A percentile compares a stretch with the other conserved stretches of the same genome.
These are phyloP conservation scores for Paxillus rubicundulus DNA, from an alignment of 768 basidiomycete species.

Conservation along the genomic window DNA sequence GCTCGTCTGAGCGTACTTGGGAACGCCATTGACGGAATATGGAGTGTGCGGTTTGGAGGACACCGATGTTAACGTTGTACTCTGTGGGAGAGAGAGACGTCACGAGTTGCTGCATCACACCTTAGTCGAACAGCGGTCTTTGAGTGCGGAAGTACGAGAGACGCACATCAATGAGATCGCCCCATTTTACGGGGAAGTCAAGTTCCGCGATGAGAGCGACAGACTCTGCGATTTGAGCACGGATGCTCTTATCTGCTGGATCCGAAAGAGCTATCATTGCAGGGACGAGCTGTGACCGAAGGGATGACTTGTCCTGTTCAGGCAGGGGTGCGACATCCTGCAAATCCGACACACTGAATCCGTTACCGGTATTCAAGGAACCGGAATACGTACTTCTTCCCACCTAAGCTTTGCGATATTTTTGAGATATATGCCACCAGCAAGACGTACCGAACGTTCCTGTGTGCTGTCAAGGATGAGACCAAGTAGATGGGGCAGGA, in stretches of 20 bases:
- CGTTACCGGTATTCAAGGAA: neutral
- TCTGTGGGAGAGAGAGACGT: slow-evolving; percentile 74
- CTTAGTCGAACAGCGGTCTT: neutral
- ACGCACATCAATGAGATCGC: slow-evolving; percentile 85
- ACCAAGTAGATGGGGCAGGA: slow-evolving; percentile 72
- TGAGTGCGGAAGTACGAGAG: neutral
- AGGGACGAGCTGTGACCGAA: slow-evolving; percentile 79
- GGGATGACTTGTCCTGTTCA: slow-evolving; percentile 65
- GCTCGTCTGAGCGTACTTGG: slow-evolving; percentile 79
- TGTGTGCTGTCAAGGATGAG: slow-evolving; percentile 69
- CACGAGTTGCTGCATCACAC: slow-evolving; percentile 73
- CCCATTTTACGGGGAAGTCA: slow-evolving; percentile 91
- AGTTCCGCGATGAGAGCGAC: slow-evolving; percentile 87
- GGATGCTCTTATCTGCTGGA: slow-evolving; percentile 66
- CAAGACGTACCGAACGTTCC: slow-evolving; percentile 71
- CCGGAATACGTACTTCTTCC: slow-evolving; percentile 64
- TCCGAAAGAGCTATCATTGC: slow-evolving; percentile 87
- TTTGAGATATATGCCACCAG: slow-evolving; percentile 90
- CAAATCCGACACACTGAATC: neutral
- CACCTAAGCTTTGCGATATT: slow-evolving; percentile 85
- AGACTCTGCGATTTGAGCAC: slow-evolving; percentile 89
- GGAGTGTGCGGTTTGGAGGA: slow-evolving; percentile 92
- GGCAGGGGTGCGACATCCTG: slow-evolving; percentile 73
- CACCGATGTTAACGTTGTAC: slow-evolving; percentile 83
- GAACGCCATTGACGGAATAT: slow-evolving; percentile 95